Percentiles rank a stretch among this genome's conserved stretches.
Conservation (phyloP, 345 rosid genomes). For the Boechera divaricarpa region DNA sequence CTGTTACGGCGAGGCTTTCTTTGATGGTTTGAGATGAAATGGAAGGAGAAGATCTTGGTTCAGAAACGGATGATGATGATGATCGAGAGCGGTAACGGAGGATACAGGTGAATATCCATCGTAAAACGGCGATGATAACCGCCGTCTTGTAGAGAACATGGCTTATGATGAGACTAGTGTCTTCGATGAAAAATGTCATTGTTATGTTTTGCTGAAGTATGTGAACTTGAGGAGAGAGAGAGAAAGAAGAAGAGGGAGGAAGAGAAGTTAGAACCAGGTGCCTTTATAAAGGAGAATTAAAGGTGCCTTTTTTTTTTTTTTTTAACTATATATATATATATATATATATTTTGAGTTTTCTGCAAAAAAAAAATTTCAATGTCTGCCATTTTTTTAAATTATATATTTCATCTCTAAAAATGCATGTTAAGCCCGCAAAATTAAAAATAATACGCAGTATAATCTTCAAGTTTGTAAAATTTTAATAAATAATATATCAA, state of each 20-base stretch:
- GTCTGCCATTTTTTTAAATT: too few relatives aligned
- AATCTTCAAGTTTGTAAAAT: too few relatives aligned
- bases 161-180: constrained; percentile 54
- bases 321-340: too few relatives aligned
- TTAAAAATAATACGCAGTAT: too few relatives aligned
- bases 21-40: constrained; percentile 59
- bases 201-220: neutral
- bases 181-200: constrained; percentile 67
- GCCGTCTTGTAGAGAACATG: constrained; percentile 77
- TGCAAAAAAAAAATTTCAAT: too few relatives aligned
- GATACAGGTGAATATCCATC: constrained; percentile 69
- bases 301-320: neutral
- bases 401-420: too few relatives aligned
- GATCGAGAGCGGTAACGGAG: constrained; percentile 49
- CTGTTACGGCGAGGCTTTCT: constrained; percentile 55
- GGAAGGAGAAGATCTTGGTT: neutral
- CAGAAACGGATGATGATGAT: neutral
- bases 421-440: too few relatives aligned
- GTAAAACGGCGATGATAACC: constrained; percentile 57
- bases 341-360: too few relatives aligned
- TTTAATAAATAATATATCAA: too few relatives aligned
- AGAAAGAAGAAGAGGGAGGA: constrained; percentile 3
- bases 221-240: neutral
- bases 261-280: neutral
- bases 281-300: constrained; percentile 24